phyloP scores from a whole-genome alignment of 75 land plant genomes.

The Ceratopteris richardii region DNA sequence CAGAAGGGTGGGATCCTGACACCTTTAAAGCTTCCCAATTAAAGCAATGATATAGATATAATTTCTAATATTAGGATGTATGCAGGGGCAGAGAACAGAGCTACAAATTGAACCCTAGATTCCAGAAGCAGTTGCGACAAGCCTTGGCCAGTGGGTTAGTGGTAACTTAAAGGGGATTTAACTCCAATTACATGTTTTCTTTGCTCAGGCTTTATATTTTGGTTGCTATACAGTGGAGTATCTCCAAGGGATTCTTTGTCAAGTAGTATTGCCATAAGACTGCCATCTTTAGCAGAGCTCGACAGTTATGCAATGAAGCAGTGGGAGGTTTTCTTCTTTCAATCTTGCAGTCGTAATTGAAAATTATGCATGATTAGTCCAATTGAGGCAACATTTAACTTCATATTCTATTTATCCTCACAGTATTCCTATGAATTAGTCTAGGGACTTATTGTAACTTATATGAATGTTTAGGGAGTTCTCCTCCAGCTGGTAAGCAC shows the following conservation, averaged over 20 bases:
- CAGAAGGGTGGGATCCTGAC: constrained; percentile 3
- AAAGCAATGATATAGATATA: no score
- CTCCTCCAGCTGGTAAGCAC: constrained; percentile 85
- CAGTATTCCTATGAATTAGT: not conserved
- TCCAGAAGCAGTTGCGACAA: constrained; percentile 66
- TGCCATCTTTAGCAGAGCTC: constrained; percentile 63
- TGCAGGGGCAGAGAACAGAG: constrained; percentile 61
- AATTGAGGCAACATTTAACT: not conserved
- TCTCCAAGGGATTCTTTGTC: constrained; percentile 81
- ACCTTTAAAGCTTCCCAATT: no score
- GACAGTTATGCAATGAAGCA: constrained; percentile 78
- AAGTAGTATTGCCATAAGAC: constrained; percentile 51
- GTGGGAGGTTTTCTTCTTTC: constrained; percentile 86
- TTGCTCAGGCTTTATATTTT: not conserved
- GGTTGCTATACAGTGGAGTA: constrained; percentile 40
- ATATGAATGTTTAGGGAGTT: constrained; percentile 43
- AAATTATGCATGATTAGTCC: not conserved
- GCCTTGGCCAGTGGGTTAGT: constrained; percentile 69
- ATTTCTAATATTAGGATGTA: no score
- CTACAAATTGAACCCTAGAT: constrained; percentile 71
- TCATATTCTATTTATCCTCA: not conserved
- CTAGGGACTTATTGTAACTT: not conserved
- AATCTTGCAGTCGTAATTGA: not conserved
- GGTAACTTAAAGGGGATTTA: not conserved
- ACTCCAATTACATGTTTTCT: not conserved